Evolutionary conservation across 2,329 filamentous ascomycete species (phyloP).

Genomic region (Ophiostoma quercus): DNA sequence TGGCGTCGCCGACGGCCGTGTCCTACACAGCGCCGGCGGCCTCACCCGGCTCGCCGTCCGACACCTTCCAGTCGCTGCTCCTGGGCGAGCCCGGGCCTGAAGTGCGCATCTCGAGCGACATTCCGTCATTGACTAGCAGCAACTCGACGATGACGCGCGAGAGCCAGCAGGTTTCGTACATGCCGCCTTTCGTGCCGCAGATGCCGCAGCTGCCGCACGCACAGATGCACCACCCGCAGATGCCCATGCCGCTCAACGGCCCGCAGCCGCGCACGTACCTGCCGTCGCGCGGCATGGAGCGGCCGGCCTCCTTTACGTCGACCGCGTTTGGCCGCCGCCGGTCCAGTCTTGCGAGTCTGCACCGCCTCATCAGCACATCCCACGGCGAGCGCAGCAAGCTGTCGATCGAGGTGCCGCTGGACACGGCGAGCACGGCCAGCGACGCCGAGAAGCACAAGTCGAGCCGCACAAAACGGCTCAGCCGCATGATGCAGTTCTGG

Average conservation of each 20-base stretch:
- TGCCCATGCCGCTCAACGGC: conserved; percentile 1
- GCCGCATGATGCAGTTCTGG: conserved; percentile 76
- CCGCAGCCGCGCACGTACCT: conserved; percentile 45
- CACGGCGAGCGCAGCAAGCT: conserved; percentile 72
- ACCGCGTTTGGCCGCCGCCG: conserved; percentile 63
- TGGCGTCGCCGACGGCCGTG: conserved; percentile 45
- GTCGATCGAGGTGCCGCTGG: conserved; percentile 59
- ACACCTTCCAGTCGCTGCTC: conserved; percentile 64
- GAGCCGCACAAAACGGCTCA: conserved; percentile 64
- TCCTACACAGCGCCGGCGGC: too few species aligned
- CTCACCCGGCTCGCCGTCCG: conserved; percentile 30
- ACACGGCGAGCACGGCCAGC: conserved; percentile 33
- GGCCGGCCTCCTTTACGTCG: conserved; percentile 58
- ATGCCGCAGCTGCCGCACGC: too few species aligned
- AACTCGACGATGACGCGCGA: conserved; percentile 72
- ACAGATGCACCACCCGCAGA: too few species aligned
- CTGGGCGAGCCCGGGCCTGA: conserved; percentile 71
- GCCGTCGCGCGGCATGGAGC: conserved; percentile 46
- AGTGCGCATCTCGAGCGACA: conserved; percentile 61
- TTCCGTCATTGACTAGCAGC: conserved; percentile 69
- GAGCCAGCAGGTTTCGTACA: conserved; percentile 40
- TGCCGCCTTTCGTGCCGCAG: too few species aligned
- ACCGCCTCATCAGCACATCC: conserved; percentile 67
- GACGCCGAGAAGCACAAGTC: conserved; percentile 52
- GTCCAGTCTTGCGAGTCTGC: conserved; percentile 70